Conservation (phyloP, 805 yeast species). For the Isabelozyma heimii region DNA sequence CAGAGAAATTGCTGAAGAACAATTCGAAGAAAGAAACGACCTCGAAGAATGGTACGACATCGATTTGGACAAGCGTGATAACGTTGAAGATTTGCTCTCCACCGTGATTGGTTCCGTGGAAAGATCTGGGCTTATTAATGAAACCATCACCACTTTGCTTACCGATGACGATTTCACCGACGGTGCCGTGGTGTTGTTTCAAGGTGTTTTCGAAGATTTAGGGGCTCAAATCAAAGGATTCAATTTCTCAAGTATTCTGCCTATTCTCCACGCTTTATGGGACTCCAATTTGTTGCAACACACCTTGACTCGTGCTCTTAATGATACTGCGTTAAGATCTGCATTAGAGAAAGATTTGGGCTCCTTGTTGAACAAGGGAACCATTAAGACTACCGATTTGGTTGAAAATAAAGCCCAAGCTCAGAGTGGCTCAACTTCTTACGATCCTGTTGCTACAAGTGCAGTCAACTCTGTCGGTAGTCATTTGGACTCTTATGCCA, state of each 20-base stretch:
- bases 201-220: slow-evolving; percentile 19
- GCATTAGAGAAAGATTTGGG: slow-evolving; percentile 21
- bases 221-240: slow-evolving; percentile 11
- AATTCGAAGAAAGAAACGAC: neutral
- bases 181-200: slow-evolving; percentile 17
- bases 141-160: slow-evolving; percentile 19
- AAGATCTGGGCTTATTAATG: slow-evolving; percentile 23
- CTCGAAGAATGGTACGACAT: neutral
- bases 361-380: slow-evolving; percentile 13
- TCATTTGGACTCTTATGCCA: slow-evolving; percentile 4
- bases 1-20: slow-evolving; percentile 5
- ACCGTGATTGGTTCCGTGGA: slow-evolving; percentile 26
- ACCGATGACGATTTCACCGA: slow-evolving; percentile 21
- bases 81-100: slow-evolving; percentile 25
- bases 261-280: slow-evolving; percentile 15
- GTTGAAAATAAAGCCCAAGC: slow-evolving; percentile 3
- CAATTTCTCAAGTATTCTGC: slow-evolving; percentile 16
- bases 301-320: slow-evolving; percentile 18
- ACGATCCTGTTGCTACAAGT: slow-evolving; percentile 1
- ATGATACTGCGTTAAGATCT: slow-evolving; percentile 16
- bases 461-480: neutral
- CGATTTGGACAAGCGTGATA: slow-evolving; percentile 20
- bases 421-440: slow-evolving; percentile 2
- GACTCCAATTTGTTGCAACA: slow-evolving; percentile 23
- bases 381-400: slow-evolving; percentile 11